Base-by-base conservation (phyloP, 768 basidiomycete genomes). In the Daedaleopsis nitida region DNA sequence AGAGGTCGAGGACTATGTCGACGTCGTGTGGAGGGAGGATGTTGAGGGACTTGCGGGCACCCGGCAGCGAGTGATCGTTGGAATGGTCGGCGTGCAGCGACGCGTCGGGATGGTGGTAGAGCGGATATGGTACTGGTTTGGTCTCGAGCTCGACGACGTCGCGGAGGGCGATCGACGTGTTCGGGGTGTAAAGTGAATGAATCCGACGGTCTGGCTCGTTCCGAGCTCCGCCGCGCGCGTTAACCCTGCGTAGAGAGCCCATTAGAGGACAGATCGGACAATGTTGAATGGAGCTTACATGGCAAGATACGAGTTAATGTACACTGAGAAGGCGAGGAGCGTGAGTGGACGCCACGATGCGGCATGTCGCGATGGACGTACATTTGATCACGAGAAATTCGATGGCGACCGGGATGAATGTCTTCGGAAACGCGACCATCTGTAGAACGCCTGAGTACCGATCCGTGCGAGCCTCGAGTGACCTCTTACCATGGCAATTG, bases 271-370 rank as follows among this genome's bases (percentile, higher is more conserved):
- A 38, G 23, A 23, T 14, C 9, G 45, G 2, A 16, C 49, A 11
- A 16, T 10, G 48, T 11, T 5, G 12, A 21, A 7, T 21, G 11
- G 37, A 37, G 32, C 61, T 43, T 24, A 67, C 66, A 67, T 65
- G 5, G 66, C 66, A 44, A 67, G 37, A 52, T 62, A 67, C 10
- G 66, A 67, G 59, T 67, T 67, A 52, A 67, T 64, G 59, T 67
- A 67, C 32, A 67, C 66, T 67, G 38, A 9, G 23, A 12, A 17
- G 21, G 38, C 8, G 1, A 32, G 7, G 27, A 10, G 23, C 37
- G 39, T 39, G 42, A 21, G 5, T 16, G 32, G 12, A 3, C 27
- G 27, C 3, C 7, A 32, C 27, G 3, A 32, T 32, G 27, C 27
- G 27, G 27, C 27, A 32, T 32, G 27, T 32, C 27, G 27, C 27